Base-by-base conservation (phyloP, 106 monocot species). In the Acanthochlamys bracteata region DNA sequence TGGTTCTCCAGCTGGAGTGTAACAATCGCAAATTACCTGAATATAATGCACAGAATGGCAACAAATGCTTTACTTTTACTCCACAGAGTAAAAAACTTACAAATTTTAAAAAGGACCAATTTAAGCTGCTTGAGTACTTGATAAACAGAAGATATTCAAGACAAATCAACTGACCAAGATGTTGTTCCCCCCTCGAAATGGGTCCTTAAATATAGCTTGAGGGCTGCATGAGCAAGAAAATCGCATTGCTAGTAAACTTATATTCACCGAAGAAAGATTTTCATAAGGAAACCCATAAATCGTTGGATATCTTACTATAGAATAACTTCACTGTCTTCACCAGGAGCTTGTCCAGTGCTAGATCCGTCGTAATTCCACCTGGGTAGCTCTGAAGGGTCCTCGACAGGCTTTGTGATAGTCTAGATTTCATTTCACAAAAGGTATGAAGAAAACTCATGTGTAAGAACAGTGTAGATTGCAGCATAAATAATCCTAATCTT, bases 281-380 rank as follows among this genome's bases (percentile, higher is more conserved):
- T 16, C 14, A 2, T 13, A 54, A 40, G 25, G 21, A 43, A 39
- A 54, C 17, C 14, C 39, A 20, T 14, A 22, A 11, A 21, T 25
- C 17, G 20, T 55, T 20, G 22, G 42, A 22, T 14, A 43, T 66
- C 77, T 61, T 82, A 92, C 91, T 92, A 92, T 67, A 92, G 68
- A 33, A 92, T 92, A 53, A 92, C 91, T 92, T 92, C 91, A 69
- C 91, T 92, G 62, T 92, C 91, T 72, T 92, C 90, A 68, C 90
- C 90, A 13, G 90, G 90, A 71, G 86, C 89, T 73, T 89, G 88
- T 27, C 88, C 89, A 41, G 89, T 89, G 74, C 89, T 89, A 33
- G 89, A 89, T 55, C 89, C 89, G 60, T 91, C 90, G 41, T 92
- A 92, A 53, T 92, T 92, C 91, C 91, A 92, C 61, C 86, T 92